A percentile compares a stretch with the other conserved stretches of the same genome.
Conservation (phyloP, 495 filamentous ascomycete genomes). For the Tuber umbilicatum region DNA sequence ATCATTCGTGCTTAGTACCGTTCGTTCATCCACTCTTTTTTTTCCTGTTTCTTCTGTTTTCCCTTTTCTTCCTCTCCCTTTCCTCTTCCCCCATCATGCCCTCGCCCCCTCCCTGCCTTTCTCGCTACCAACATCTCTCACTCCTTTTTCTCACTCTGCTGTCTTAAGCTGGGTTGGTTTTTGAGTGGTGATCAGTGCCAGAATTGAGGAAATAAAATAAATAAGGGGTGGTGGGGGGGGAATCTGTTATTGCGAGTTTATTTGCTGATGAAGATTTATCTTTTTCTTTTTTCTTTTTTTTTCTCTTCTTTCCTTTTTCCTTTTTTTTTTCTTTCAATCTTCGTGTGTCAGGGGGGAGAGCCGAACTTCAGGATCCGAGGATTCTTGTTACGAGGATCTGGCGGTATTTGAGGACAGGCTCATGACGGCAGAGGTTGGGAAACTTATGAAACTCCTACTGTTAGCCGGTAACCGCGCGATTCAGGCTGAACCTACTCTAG, state of each 20-base stretch:
- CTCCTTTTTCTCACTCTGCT: neutral
- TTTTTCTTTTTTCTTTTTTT: neutral
- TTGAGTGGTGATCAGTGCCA: neutral
- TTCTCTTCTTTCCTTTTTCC: neutral
- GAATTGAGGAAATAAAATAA: neutral
- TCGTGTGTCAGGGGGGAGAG: neutral
- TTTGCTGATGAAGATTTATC: neutral
- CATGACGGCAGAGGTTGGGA: neutral
- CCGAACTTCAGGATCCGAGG: neutral
- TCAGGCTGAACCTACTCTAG: neutral
- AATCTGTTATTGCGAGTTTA: neutral
- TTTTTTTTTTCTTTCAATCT: neutral
- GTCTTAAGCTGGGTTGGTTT: neutral
- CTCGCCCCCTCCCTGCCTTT: neutral
- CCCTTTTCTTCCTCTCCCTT: neutral
- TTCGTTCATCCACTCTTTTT: slow-evolving; percentile 1
- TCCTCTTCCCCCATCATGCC: neutral
- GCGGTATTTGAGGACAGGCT: neutral
- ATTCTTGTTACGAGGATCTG: neutral
- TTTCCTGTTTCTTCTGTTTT: slow-evolving; percentile 7
- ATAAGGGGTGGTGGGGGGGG: neutral
- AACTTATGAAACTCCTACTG: neutral
- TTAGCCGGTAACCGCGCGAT: slow-evolving; percentile 2
- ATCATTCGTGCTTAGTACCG: neutral
- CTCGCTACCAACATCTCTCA: neutral